These are phyloP conservation scores for Gastrolobium villosum DNA, from an alignment of 306 rosid species.

Conservation along the genomic window DNA sequence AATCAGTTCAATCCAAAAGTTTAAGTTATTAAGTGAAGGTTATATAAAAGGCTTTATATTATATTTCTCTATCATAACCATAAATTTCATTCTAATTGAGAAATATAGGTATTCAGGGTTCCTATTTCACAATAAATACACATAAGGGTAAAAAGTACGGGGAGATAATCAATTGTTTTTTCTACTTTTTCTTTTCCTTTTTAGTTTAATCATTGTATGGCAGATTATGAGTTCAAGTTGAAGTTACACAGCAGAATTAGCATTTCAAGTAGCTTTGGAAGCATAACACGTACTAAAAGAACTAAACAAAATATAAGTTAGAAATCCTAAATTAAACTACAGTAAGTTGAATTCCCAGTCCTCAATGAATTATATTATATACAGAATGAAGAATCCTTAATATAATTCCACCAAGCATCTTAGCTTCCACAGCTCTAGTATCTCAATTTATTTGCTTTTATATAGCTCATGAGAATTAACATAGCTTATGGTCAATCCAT, in stretches of 20 bases:
- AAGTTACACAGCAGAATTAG: conserved; percentile 6
- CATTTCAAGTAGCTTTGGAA: not conserved
- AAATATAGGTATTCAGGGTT: not conserved
- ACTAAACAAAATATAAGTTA: not conserved
- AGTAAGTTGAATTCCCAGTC: no score
- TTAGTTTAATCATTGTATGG: conserved; percentile 1
- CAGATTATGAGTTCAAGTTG: conserved; percentile 21
- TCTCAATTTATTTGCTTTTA: not conserved
- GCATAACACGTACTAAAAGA: not conserved
- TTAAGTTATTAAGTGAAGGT: no score
- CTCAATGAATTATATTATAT: not conserved
- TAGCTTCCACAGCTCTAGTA: not conserved
- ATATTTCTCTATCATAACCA: no score
- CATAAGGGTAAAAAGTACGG: no score
- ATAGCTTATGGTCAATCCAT: not conserved
- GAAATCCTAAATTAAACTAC: not conserved
- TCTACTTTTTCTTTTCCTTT: not conserved
- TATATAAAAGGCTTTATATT: no score
- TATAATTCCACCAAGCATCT: not conserved
- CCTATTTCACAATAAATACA: not conserved
- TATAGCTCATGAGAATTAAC: conserved; percentile 25
- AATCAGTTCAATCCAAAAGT: no score
- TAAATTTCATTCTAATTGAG: not conserved
- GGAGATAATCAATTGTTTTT: not conserved
- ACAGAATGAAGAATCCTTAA: not conserved